Base-by-base conservation (phyloP, 1,139 yeast genomes). In the Eremothecium sinecaudum region DNA sequence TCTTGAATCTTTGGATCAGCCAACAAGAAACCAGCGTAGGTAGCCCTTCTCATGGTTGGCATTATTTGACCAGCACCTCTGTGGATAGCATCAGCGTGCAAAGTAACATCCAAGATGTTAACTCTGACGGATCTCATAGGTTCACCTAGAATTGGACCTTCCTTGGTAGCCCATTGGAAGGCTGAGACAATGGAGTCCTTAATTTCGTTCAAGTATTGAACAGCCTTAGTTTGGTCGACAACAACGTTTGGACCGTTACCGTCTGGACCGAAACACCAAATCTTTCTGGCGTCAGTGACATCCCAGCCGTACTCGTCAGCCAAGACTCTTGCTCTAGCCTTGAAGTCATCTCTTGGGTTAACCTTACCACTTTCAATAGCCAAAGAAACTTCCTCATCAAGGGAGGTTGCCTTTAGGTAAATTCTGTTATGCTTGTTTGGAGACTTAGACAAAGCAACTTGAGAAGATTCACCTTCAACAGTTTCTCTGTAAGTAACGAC, bases 201-300 rank as follows among this genome's bases (percentile, higher is more conserved):
- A 77, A 90, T 90, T 78, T 90, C 98, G 69, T 77, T 70, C 74
- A 90, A 80, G 87, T 87, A 90, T 75, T 90, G 97, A 48, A 90
- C 97, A 62, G 98, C 97, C 90, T 90, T 90, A 64, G 98, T 87
- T 75, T 87, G 96, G 75, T 90, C 98, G 70, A 90, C 94, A 66
- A 90, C 96, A 66, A 90, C 71, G 76, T 90, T 90, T 63, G 98
- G 90, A 73, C 98, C 98, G 68, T 75, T 76, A 73, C 96, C 96
- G 64, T 90, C 98, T 67, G 98, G 98, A 75, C 98, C 98, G 86
- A 90, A 90, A 82, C 96, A 86, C 98, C 98, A 90, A 65, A 90
- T 90, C 92, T 90, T 90, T 81, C 98, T 86, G 71, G 97, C 98
- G 64, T 90, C 98, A 61, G 95, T 76, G 64, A 90, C 96, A 66